Base-by-base conservation (phyloP, 352 stramenopile genomes). In the Pythium monospermum region DNA sequence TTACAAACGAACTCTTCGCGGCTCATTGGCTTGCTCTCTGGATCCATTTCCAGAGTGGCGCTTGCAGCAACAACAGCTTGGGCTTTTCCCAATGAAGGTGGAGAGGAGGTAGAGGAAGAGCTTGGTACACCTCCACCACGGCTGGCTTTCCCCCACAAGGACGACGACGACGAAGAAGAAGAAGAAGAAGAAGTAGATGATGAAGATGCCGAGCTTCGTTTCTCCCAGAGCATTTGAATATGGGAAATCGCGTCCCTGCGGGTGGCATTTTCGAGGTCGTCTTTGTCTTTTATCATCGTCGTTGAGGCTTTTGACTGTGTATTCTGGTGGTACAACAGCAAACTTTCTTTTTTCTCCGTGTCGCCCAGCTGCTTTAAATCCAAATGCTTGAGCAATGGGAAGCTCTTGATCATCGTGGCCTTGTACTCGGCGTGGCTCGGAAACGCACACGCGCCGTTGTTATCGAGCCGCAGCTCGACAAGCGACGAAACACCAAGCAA, bases 401-500 rank as follows among this genome's bases (percentile, higher is more conserved):
- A 87, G n/a, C 57, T 66, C 11, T 71, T 69, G 33, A 94, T 84
- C 61, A 94, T 79, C 12, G 66, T 75, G 0, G 53, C 61, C 5
- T 85, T 77, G 62, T 95, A 95, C 51, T 77, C 67, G 15, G 44
- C 48, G 22, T 61, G 71, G 28, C 76, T 75, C 15, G 50, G 57
- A n/a, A n/a, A n/a, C 5, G 72, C 66, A 53, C 66, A 79, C 22
- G 92, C 62, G 16, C 53, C 50, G 54, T 97, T 97, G 27, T 78
- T 84, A 40, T 97, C 89, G 11, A 97, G 59, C 3, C 84, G 75
- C 13, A 97, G 59, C 59, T 97, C 90, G 16, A 74, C 85, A 25
- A 97, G 73, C 6, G 78, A 81, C 2, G 64, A 48, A 16, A 90
- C 60, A 30, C 83, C 62, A 19, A 96, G 77, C 1, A 97, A 45